These are phyloP conservation scores for Diversispora epigaea DNA, from an alignment of 192 early-diverging fungal species.

Conservation along the genomic window DNA sequence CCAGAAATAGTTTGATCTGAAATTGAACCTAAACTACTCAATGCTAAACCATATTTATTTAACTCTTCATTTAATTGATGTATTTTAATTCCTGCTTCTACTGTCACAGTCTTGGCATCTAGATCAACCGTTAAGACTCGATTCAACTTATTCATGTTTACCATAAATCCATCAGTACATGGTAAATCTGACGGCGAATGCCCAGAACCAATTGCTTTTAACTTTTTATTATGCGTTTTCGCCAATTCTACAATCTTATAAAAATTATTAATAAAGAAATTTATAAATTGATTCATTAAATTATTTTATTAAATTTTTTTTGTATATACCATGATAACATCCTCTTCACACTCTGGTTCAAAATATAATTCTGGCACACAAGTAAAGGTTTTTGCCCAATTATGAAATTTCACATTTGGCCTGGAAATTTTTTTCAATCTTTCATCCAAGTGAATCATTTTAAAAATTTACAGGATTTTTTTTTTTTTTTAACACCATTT, in stretches of 20 bases:
- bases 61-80: constrained; percentile 60
- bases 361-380: constrained; percentile 59
- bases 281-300: not conserved
- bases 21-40: constrained; percentile 71
- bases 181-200: constrained; percentile 78
- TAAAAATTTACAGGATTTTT: too few relatives aligned
- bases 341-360: constrained; percentile 57
- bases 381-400: constrained; percentile 69
- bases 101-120: constrained; percentile 50
- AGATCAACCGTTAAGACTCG: constrained; percentile 50
- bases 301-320: not conserved
- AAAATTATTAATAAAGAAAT: not conserved
- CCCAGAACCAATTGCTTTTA: constrained; percentile 69
- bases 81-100: constrained; percentile 66
- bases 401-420: constrained; percentile 46
- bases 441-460: not conserved
- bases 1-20: constrained; percentile 76
- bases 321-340: constrained; percentile 55
- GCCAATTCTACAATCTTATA: constrained; percentile 52
- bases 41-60: constrained; percentile 54
- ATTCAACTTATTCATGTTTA: constrained; percentile 69
- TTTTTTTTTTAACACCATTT: too few relatives aligned
- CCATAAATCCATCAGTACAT: constrained; percentile 62
- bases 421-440: constrained; percentile 30
- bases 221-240: constrained; percentile 39